Percentiles rank a stretch among this genome's conserved stretches.
Evolutionary conservation across 1,139 yeast genomes (phyloP).

Genomic region (Debaryomycetaceae sp.): DNA sequence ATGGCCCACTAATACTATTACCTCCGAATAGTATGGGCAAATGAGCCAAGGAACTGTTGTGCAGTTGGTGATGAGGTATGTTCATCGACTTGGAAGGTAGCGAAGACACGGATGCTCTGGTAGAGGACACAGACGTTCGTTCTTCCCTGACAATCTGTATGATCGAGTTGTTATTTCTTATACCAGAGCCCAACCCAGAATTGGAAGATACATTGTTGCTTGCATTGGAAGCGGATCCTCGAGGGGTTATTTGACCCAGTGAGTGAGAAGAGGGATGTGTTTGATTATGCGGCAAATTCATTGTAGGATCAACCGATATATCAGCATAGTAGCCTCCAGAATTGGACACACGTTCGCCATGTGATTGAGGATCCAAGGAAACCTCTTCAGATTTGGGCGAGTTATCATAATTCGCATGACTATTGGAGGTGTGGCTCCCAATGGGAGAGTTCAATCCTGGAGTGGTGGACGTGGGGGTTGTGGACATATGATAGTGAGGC

Average conservation of each 20-base stretch:
- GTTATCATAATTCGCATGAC: conserved; percentile 19
- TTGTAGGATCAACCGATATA: conserved; percentile 44
- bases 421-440: conserved; percentile 6
- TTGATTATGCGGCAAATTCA: conserved; percentile 46
- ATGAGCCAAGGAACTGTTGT: conserved; percentile 39
- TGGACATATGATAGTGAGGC: conserved; percentile 15
- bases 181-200: conserved; percentile 1
- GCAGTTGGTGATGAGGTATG: conserved; percentile 47
- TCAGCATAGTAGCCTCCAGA: conserved; percentile 47
- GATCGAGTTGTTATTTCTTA: conserved; percentile 37
- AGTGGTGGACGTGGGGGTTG: conserved; percentile 17
- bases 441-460: conserved; percentile 23
- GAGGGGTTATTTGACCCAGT: conserved; percentile 25
- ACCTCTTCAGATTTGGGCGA: conserved; percentile 28
- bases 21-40: conserved; percentile 44
- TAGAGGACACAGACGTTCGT: conserved; percentile 30
- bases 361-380: conserved; percentile 34
- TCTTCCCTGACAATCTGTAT: conserved; percentile 44
- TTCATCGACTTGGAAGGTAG: conserved; percentile 48
- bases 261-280: conserved; percentile 28
- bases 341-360: conserved; percentile 24
- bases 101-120: conserved; percentile 42
- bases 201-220: neutral
- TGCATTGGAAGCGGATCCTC: conserved; percentile 28
- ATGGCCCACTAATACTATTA: conserved; percentile 42